phyloP scores from a whole-genome alignment of 164 flowering plant genomes.

The Vitis labrusca region DNA sequence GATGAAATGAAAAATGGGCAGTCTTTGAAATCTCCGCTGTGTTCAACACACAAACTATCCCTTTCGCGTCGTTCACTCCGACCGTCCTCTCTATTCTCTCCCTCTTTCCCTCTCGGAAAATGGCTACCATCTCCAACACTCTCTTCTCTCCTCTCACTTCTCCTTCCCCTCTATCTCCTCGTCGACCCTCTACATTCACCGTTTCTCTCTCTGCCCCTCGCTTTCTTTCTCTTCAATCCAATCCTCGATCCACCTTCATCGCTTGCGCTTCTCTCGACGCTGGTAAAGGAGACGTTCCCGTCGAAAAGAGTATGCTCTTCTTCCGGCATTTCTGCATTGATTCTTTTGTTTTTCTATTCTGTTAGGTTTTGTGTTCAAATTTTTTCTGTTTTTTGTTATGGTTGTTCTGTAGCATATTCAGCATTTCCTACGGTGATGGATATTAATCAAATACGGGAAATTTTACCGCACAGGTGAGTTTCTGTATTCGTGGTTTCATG shows the following conservation, averaged over 20 bases:
- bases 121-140: conserved; percentile 10
- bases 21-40: no score
- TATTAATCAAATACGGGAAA: conserved; percentile 77
- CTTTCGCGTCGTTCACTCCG: no score
- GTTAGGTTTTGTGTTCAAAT: no score
- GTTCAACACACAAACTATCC: no score
- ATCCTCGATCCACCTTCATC: not conserved
- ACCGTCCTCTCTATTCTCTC: no score
- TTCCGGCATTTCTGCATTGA: not conserved
- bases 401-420: no score
- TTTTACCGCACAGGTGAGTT: conserved; percentile 84
- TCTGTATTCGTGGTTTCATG: not conserved
- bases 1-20: no score
- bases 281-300: conserved; percentile 8
- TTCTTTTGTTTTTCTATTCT: no score
- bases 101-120: not conserved
- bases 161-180: not conserved
- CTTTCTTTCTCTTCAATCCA: conserved; percentile 1
- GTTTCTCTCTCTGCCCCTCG: conserved; percentile 6
- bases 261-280: not conserved
- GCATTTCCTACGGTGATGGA: conserved; percentile 54
- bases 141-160: conserved; percentile 10
- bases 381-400: no score
- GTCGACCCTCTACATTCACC: no score
- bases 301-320: conserved; percentile 12